Base-by-base conservation (phyloP, 495 filamentous ascomycete species). In the Xylaria palmicola region DNA sequence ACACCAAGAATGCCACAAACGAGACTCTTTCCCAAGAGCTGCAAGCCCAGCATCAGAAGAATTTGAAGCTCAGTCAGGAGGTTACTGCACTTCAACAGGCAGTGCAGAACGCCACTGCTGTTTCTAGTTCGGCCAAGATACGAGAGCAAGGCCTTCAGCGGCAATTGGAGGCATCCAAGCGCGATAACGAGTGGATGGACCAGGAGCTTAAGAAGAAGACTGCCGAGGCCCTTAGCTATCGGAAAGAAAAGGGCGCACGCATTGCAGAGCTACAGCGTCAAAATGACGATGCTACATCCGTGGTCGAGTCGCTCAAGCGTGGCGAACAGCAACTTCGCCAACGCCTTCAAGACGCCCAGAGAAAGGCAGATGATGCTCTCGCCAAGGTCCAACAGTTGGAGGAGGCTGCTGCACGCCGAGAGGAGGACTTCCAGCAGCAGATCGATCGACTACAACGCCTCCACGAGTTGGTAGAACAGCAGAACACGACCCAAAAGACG, bases 181-280 rank as follows among this genome's bases (percentile, higher is more conserved):
- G 85, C 62, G 95, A 89, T 75, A 92, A 91, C 62, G 95, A 98
- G 59, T 98, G 91, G 89, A 86, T 92, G 47, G 91, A 95, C 60
- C 84, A 79, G 22, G 95, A 98, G 72, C 79, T 98, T 22, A 93
- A 95, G 76, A 92, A 90, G 0, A 96, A 96, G 73, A 85, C 78
- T 44, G 84, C 84, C 32, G 95, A 98, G 66, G 85, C 90, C 45
- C 82, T 91, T 59, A 97, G 93, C 64, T 95, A 89, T 78, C 86
- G 95, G 57, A 98, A 97, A 66, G 94, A 99, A 71, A 98, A 97
- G 80, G 86, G 87, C 65, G 84, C 90, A 0, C 87, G 90, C 19
- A 89, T 97, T 64, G 78, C 91, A 10, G 89, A 93, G 68, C 85
- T 99, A 29, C 90, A 97, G 70, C 89, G 91, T 15, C 83, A 88